Conservation (phyloP, 1,284 basidiomycete genomes). For the Porogramme epimiltina region DNA sequence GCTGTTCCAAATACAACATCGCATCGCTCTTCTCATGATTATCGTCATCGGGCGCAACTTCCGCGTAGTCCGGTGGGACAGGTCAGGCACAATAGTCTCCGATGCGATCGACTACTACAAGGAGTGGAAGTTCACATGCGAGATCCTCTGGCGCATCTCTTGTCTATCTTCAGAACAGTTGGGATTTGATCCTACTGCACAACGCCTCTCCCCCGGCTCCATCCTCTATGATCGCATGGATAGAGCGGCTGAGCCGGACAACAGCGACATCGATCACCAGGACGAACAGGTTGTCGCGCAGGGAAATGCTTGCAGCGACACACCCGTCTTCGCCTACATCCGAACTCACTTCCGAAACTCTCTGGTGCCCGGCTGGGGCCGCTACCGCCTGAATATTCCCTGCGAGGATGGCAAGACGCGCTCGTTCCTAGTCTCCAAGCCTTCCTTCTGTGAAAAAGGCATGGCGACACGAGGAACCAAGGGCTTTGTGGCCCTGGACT, state of each 20-base stretch:
- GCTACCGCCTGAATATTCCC: constrained; percentile 8
- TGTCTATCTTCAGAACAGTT: constrained; percentile 1
- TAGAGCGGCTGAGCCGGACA: not conserved
- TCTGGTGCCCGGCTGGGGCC: not conserved
- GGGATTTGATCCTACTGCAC: constrained; percentile 12
- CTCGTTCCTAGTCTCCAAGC: not conserved
- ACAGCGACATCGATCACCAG: not conserved
- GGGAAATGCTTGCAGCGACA: not conserved
- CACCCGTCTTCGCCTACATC: constrained; percentile 8
- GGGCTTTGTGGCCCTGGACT: constrained; percentile 13
- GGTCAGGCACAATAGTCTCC: constrained; percentile 13
- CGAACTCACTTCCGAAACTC: not conserved
- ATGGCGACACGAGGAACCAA: constrained; percentile 9
- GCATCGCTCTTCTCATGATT: constrained; percentile 11
- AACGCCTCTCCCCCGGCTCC: not conserved
- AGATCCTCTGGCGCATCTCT: constrained; percentile 16
- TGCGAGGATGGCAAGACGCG: not conserved
- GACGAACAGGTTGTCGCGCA: not conserved
- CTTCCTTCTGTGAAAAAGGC: constrained; percentile 1
- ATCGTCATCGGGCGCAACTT: constrained; percentile 8
- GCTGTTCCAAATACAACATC: constrained; percentile 9
- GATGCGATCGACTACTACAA: constrained; percentile 10
- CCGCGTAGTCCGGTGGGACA: constrained; percentile 17
- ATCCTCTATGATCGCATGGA: constrained; percentile 7
- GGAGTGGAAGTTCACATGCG: constrained; percentile 7